Percentiles rank a stretch among this genome's conserved stretches.
Conservation (phyloP, 768 basidiomycete genomes). For the Rhodosporidiobolus sp. region DNA sequence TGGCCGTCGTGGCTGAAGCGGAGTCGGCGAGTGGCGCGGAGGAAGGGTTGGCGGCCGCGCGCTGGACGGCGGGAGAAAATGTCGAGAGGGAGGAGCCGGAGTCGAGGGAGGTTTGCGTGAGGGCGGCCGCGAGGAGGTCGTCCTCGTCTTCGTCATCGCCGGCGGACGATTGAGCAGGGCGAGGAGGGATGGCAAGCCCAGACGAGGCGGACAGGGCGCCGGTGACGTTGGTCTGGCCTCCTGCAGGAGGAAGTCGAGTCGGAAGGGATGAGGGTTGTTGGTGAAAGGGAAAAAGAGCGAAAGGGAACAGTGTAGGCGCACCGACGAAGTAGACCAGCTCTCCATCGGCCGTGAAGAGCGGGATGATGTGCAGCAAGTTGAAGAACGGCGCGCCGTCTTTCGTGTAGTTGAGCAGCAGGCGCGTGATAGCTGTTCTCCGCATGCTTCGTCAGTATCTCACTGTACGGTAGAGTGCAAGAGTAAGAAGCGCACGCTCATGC, state of each 20-base stretch:
- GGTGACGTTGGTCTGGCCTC: constrained; percentile 23
- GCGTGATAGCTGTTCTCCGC: constrained; percentile 2
- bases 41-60: background rate
- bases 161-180: background rate
- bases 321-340: constrained; percentile 25
- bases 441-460: background rate
- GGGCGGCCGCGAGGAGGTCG: background rate
- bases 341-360: background rate
- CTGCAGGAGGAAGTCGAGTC: background rate
- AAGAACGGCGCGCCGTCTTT: constrained; percentile 23
- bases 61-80: constrained; percentile 17
- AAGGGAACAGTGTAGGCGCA: background rate
- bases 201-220: constrained; percentile 9
- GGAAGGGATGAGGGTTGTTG: no score
- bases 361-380: constrained; percentile 30
- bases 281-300: no score
- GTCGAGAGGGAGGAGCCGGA: background rate
- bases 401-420: constrained; percentile 26
- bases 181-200: constrained; percentile 4
- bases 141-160: constrained; percentile 8
- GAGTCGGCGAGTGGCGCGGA: background rate
- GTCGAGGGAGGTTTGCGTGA: background rate
- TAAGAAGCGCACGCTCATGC: background rate
- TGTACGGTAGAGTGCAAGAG: background rate
- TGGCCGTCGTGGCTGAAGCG: no score